Evolutionary conservation across 495 filamentous ascomycete species (phyloP), one percentile per base, ranked within the genome.

Genomic region (Letharia lupina): DNA sequence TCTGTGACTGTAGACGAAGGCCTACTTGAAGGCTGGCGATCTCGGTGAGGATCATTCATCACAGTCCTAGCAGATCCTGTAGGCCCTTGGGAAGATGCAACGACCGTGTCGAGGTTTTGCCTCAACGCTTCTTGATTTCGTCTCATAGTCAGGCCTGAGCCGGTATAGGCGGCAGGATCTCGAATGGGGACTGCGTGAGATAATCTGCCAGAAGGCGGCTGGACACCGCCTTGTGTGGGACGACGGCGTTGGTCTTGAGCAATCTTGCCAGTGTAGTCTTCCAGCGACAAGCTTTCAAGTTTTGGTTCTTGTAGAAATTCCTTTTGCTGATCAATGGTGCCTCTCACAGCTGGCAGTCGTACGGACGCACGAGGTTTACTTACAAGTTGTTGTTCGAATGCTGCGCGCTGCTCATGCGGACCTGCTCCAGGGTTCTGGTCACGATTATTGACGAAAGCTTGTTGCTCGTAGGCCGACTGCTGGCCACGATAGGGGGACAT

Each of bases 111-210:
- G 31, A 62, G 42, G 42, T 47, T 33, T 18, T 62, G 60, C 60
- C 42, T 62, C 23, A 62, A 37, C 28, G 42, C 45, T 44, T 62
- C 60, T 62, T 48, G 60, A 7, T 62, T 62, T 20, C 60, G 42
- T 44, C 60, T 48, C 23, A 42, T 37, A 37, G 16, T 62, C 28
- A 62, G 20, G 11, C 60, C 60, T 31, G 60, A 47, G 9, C 60
- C 60, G 7, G 60, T 62, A 62, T 62, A 62, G 28, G 60, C 41
- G 28, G 60, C 60, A 47, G 60, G 45, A 47, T 62, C 60, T 48
- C 60, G 42, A 35, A 48, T 62, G 6, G 60, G 60, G 11, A 37
- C 40, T 20, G 60, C 60, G 10, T 35, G 60, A 48, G 60, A 44
- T 20, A n/a, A 4, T 57, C 33, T 57, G 15, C 33, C 13, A 18